These are phyloP conservation scores for Globisporangium cystogenes DNA, from an alignment of 352 stramenopile species.

Conservation along the genomic window DNA sequence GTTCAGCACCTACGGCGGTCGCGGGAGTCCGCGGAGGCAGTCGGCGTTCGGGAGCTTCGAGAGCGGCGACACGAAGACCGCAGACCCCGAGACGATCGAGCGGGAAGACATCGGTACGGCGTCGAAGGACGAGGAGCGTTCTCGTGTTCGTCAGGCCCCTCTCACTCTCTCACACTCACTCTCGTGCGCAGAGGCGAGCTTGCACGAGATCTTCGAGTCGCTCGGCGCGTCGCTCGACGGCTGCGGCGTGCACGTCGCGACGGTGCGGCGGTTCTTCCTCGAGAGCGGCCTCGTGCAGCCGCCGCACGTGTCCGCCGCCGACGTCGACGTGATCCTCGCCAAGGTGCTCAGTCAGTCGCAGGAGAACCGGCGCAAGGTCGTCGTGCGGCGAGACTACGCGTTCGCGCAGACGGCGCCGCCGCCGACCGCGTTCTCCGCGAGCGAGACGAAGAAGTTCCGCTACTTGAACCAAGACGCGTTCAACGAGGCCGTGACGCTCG, in stretches of 20 bases:
- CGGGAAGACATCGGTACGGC: conserved; percentile 19
- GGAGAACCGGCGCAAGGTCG: conserved; percentile 38
- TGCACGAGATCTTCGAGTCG: conserved; percentile 36
- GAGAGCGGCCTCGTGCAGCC: conserved; percentile 55
- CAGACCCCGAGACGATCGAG: conserved; percentile 12
- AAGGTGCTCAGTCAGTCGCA: conserved; percentile 52
- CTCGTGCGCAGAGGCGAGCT: conserved; percentile 22
- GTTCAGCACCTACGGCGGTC: conserved; percentile 15
- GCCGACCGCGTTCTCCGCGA: conserved; percentile 5
- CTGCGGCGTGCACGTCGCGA: conserved; percentile 58
- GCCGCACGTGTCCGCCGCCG: conserved; percentile 33
- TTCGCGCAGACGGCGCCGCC: conserved; percentile 19
- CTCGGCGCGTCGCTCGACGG: conserved; percentile 43
- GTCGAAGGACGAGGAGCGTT: background rate
- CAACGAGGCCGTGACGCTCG: conserved; percentile 63
- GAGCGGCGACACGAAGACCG: background rate
- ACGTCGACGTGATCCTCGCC: conserved; percentile 68
- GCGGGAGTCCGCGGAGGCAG: conserved; percentile 7
- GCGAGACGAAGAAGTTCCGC: conserved; percentile 37
- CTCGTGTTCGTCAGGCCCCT: background rate
- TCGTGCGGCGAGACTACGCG: conserved; percentile 52
- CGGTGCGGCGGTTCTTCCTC: conserved; percentile 54
- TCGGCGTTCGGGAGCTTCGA: conserved; percentile 5
- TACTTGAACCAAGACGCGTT: conserved; percentile 70
- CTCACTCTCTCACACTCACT: background rate